These are phyloP conservation scores for Podaxis sp. DNA, from an alignment of 768 basidiomycete genomes.

Conservation along the genomic window DNA sequence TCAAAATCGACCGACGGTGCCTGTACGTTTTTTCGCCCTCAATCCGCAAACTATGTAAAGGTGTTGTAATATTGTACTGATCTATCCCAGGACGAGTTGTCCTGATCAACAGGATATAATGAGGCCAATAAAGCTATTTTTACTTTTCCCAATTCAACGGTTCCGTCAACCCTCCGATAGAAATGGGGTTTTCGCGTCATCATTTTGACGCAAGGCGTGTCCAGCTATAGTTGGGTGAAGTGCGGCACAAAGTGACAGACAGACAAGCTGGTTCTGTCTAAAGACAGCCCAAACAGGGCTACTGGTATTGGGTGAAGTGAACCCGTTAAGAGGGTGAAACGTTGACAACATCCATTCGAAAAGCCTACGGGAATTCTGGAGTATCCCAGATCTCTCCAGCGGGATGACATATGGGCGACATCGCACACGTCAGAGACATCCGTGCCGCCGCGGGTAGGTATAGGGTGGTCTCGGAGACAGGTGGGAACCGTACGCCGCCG, in stretches of 20 bases:
- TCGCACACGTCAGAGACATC: not conserved
- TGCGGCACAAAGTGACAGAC: not conserved
- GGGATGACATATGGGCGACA: not conserved
- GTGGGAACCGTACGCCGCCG: not conserved
- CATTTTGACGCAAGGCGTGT: constrained; percentile 4
- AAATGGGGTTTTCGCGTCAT: constrained; percentile 13
- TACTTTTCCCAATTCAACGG: constrained; percentile 1
- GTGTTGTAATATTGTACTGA: not conserved
- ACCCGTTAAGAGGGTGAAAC: not conserved
- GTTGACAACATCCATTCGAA: not conserved
- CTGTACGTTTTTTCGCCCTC: not conserved
- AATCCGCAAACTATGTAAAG: not conserved
- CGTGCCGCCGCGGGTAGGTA: not conserved
- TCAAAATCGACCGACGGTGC: not conserved
- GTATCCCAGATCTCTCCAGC: not conserved
- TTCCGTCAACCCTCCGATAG: constrained; percentile 11
- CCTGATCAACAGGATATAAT: not conserved
- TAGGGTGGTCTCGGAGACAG: not conserved
- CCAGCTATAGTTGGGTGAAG: not conserved
- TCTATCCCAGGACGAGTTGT: not conserved
- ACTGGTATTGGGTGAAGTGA: not conserved
- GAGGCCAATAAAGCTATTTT: constrained; percentile 4
- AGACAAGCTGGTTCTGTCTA: not conserved
- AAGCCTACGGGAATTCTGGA: not conserved
- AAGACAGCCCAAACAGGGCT: not conserved